Percentiles rank a stretch among this genome's conserved stretches.
Evolutionary conservation across 192 early-diverging fungal genomes (phyloP).

Genomic region (Paraglomus brasilianum): DNA sequence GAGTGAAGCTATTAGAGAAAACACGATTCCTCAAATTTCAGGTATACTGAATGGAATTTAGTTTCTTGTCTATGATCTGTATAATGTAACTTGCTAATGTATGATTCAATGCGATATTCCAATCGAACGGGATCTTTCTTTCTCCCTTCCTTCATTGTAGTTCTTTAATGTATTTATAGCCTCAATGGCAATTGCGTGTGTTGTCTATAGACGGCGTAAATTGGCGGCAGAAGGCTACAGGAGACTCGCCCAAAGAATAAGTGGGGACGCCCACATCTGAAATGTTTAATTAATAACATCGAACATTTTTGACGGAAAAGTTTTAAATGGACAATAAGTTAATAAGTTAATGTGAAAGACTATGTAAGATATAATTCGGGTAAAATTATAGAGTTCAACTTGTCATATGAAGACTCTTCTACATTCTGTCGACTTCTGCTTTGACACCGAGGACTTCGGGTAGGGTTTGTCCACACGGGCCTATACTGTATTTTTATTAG

Average conservation of each 20-base stretch:
- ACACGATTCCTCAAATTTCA: constrained; percentile 18
- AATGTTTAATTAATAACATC: too few relatives aligned
- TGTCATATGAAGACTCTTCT: too few relatives aligned
- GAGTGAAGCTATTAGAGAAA: background rate
- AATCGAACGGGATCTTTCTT: too few relatives aligned
- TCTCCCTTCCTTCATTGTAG: too few relatives aligned
- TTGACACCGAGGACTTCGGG: background rate
- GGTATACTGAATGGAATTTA: background rate
- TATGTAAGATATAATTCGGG: too few relatives aligned
- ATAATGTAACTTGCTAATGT: background rate
- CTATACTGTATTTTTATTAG: constrained; percentile 11
- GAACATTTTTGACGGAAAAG: too few relatives aligned
- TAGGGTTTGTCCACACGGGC: constrained; percentile 20
- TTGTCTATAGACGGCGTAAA: background rate
- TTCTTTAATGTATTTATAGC: constrained; percentile 6
- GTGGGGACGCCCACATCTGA: too few relatives aligned
- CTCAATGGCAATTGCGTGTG: background rate
- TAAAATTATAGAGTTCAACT: too few relatives aligned
- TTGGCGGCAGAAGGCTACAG: constrained; percentile 20
- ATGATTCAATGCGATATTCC: background rate
- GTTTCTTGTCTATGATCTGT: background rate
- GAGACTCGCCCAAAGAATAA: constrained; percentile 7
- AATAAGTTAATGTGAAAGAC: too few relatives aligned
- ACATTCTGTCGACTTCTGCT: too few relatives aligned
- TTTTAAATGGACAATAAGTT: too few relatives aligned